Evolutionary conservation across 768 basidiomycete genomes (phyloP), one percentile per base, ranked within the genome.

Genomic region (Clathrus columnatus): DNA sequence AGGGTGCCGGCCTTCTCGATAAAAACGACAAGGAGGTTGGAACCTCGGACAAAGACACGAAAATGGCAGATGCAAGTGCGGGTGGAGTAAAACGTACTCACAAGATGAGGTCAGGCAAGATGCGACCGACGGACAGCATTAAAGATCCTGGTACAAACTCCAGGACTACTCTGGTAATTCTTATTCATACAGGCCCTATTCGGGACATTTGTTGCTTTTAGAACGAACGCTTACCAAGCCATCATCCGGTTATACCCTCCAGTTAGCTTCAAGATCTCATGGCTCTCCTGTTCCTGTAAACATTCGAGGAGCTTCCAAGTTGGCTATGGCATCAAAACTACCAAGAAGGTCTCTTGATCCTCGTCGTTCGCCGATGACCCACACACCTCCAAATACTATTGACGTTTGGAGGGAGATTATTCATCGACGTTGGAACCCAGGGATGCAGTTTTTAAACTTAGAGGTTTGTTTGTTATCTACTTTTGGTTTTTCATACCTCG

Each of bases 341-440:
- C 32, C 54, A 28, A 44, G 54, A 18, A 47, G 54, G 36, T 21
- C 51, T 23, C 14, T 43, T 20, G 51, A 53, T 14, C 17, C 30
- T 28, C 54, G 46, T 1, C 26, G 26, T 0, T 47, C 45, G n/a
- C 21, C 36, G 16, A 28, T 45, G 4, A 23, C 54, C 5, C n/a
- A 44, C 7, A 41, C 11, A 14, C 18, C 54, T 7, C 11, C 26
- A 7, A 69, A 72, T 67, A 61, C 69, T 24, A 69, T 91, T 24
- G 84, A 87, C 56, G 67, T 80, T n/a, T 90, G 88, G 87, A 76
- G 77, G 63, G 79, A 85, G 61, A 77, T 91, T 62, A 83, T 93
- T 36, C 69, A 80, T 59, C 80, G 74, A 57, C 77, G 91, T 50
- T 93, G 81, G 76, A 83, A 88, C 67, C 65, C 81, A 1, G 80